Percentiles rank a stretch among this genome's conserved stretches.
Conservation (phyloP, 495 filamentous ascomycete genomes). For the Daldinia childiae region DNA sequence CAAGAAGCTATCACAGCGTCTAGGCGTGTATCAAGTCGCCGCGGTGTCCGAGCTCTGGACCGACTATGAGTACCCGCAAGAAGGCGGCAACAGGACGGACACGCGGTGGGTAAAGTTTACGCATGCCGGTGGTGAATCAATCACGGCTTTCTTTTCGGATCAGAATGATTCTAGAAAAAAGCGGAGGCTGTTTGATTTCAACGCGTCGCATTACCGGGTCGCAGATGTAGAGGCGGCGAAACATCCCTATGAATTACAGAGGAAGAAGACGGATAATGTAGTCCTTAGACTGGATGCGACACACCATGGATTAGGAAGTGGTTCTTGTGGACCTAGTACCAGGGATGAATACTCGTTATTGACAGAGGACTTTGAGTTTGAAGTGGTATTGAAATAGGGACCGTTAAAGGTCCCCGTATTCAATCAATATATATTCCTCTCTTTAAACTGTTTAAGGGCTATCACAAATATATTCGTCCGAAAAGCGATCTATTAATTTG, state of each 20-base stretch:
- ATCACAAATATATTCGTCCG: background rate
- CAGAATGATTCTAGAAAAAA: constrained; percentile 10
- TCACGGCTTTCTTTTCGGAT: constrained; percentile 48
- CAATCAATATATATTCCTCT: background rate
- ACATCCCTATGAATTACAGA: constrained; percentile 67
- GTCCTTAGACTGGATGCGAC: constrained; percentile 66
- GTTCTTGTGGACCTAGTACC: constrained; percentile 67
- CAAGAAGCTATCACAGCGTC: constrained; percentile 64
- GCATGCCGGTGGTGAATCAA: constrained; percentile 47
- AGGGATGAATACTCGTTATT: constrained; percentile 60
- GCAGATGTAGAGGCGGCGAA: constrained; percentile 61
- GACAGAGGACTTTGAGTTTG: constrained; percentile 43
- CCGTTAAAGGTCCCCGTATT: background rate
- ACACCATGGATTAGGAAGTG: constrained; percentile 67
- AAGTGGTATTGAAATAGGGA: constrained; percentile 30
- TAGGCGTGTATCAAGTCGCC: constrained; percentile 58
- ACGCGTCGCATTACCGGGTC: constrained; percentile 59
- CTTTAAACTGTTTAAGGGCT: background rate
- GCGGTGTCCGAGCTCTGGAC: constrained; percentile 59
- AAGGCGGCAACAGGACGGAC: constrained; percentile 69
- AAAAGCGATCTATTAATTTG: too few species aligned
- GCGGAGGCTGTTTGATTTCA: constrained; percentile 61
- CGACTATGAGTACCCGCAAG: constrained; percentile 70
- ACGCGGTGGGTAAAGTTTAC: constrained; percentile 62
- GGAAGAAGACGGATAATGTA: constrained; percentile 58